Evolutionary conservation across 495 filamentous ascomycete species (phyloP).

Genomic region (Apiosordaria backusii): DNA sequence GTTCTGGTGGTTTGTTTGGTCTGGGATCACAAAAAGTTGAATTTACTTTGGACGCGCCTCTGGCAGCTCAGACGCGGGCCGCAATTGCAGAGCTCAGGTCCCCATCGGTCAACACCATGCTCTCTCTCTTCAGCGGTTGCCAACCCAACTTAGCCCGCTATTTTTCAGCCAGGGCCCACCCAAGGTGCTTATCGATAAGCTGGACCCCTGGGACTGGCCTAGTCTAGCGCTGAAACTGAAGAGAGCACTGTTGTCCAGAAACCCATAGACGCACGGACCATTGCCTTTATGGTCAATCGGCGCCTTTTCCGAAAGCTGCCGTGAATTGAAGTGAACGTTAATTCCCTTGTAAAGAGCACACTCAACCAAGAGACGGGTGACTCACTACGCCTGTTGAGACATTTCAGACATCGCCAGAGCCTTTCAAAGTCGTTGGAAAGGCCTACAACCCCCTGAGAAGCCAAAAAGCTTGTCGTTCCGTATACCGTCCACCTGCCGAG

Average conservation of each 20-base stretch:
- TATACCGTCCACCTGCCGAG: neutral
- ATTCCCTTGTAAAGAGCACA: neutral
- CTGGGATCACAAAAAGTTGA: constrained; percentile 2
- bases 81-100: neutral
- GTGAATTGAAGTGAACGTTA: neutral
- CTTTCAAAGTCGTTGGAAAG: neutral
- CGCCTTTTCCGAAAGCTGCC: neutral
- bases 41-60: constrained; percentile 16
- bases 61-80: constrained; percentile 16
- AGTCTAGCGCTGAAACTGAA: neutral
- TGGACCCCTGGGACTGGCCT: neutral
- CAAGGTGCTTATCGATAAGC: constrained; percentile 18
- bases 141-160: constrained; percentile 11
- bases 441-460: neutral
- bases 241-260: too few species aligned
- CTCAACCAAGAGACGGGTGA: neutral
- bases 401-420: neutral
- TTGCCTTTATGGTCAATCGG: neutral
- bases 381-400: neutral
- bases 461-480: neutral
- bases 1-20: neutral
- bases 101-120: neutral
- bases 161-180: constrained; percentile 17
- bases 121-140: constrained; percentile 11
- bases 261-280: neutral